Conservation (phyloP, 495 filamentous ascomycete genomes). For the Aspergillus biplanus region DNA sequence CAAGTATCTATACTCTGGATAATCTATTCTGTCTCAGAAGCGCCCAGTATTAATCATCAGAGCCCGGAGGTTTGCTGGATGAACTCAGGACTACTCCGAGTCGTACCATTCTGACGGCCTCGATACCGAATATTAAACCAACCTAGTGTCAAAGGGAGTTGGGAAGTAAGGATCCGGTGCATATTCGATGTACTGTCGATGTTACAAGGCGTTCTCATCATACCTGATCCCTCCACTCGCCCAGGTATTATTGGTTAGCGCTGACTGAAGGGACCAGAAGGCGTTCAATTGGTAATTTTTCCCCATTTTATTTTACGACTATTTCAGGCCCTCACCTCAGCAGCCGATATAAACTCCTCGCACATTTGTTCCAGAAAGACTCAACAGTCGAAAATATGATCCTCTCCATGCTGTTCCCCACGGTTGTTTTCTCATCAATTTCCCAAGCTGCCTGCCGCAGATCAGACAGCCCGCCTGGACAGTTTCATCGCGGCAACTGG, state of each 20-base stretch:
- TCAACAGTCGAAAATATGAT: background rate
- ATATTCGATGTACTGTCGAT: background rate
- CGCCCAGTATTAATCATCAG: no score
- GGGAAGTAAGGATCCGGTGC: no score
- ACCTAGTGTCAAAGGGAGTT: no score
- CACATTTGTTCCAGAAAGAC: background rate
- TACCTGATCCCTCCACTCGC: background rate
- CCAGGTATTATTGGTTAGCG: conserved; percentile 1
- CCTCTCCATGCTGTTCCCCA: background rate
- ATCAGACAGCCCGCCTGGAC: background rate
- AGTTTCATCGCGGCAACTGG: background rate
- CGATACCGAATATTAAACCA: no score
- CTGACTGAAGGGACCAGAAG: background rate
- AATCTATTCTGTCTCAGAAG: no score
- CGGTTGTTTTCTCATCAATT: background rate
- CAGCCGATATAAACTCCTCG: no score
- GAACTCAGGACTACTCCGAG: no score
- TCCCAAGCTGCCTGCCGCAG: background rate
- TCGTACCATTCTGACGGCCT: no score
- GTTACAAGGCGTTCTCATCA: background rate
- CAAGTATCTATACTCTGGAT: no score
- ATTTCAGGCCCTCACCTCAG: background rate
- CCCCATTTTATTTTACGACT: background rate
- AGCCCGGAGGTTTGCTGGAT: no score
- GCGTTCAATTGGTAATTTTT: conserved; percentile 3